Evolutionary conservation across 257 asterid genomes (phyloP).

Genomic region (Galeopsis tetrahit): DNA sequence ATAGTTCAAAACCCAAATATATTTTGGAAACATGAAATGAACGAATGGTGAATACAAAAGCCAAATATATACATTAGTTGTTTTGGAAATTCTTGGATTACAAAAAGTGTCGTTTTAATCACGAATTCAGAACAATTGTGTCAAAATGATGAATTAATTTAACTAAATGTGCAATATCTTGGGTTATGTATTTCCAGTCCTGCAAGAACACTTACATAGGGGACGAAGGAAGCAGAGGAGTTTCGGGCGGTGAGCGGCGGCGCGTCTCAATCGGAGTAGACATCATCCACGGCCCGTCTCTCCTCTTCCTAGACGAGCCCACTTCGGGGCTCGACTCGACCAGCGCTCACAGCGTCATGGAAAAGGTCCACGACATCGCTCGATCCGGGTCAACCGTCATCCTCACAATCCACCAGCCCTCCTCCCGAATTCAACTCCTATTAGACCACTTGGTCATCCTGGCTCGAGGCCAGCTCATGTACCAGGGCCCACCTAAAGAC

Average conservation of each 20-base stretch:
- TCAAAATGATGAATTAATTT: no score
- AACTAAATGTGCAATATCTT: no score
- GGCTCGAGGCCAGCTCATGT: constrained; percentile 90
- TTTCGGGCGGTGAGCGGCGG: constrained; percentile 90
- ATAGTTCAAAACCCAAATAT: no score
- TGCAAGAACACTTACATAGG: constrained; percentile 83
- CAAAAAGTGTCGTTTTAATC: no score
- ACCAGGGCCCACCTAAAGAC: constrained; percentile 81
- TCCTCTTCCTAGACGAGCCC: constrained; percentile 81
- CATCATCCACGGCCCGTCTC: constrained; percentile 84
- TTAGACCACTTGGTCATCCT: constrained; percentile 79
- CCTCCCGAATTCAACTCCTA: constrained; percentile 67
- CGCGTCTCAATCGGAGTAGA: constrained; percentile 87
- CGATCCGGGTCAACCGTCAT: constrained; percentile 78
- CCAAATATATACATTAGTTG: no score
- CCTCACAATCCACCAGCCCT: constrained; percentile 89
- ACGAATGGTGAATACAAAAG: no score
- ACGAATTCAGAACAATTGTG: no score
- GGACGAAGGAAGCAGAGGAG: constrained; percentile 89
- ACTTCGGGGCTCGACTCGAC: constrained; percentile 92
- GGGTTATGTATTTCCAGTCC: constrained; percentile 41
- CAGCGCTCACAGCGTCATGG: constrained; percentile 84
- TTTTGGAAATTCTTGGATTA: no score
- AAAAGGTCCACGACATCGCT: constrained; percentile 80
- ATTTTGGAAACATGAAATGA: no score